Base-by-base conservation (phyloP, 2,329 filamentous ascomycete genomes). In the Pochonia chlamydosporia region DNA sequence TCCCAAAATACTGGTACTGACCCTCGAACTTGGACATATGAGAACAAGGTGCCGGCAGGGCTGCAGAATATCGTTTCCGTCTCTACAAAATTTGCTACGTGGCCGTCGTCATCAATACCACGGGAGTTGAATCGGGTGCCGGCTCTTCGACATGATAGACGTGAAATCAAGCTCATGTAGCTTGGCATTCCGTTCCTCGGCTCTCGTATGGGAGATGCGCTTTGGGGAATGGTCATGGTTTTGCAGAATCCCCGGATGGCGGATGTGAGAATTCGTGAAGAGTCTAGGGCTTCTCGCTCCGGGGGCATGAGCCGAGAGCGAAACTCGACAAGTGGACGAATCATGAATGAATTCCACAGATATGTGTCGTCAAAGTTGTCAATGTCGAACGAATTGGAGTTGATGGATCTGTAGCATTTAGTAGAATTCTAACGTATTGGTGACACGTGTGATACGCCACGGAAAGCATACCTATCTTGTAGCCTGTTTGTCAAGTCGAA, bases 341-440 rank as follows among this genome's bases (percentile, higher is more conserved):
- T 96, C 90, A 99, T 96, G 68, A 95, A 96, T 3, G 89, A 95
- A 62, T 99, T 99, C 93, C 93, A 99, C 16, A 99, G 70, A 62
- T 96, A 96, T 1, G 87, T 86, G 59, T 90, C 86, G 64, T 99
- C 90, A 52, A 97, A 83, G 59, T 89, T 93, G 62, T 96, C 90
- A 51, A 96, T 89, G 52, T 95, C 88, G 53, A 97, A 91, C 1
- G 86, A 83, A 39, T 83, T 78, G 18, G 81, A 81, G 62, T 92
- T 89, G 48, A 85, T 81, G 13, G 85, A 82, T 89, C 23, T 35
- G 20, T 10, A 8, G 13, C 26, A 11, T 25, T 46, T 24, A 31
- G 25, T 31, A 21, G 20, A n/a, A 37, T n/a, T 35, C 33, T 10
- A 35, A 9, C 5, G 16, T 14, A 18, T 18, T 2, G 5, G 31